Evolutionary conservation across 208 protist genomes (phyloP).

Genomic region (Acanthamoeba sp.): DNA sequence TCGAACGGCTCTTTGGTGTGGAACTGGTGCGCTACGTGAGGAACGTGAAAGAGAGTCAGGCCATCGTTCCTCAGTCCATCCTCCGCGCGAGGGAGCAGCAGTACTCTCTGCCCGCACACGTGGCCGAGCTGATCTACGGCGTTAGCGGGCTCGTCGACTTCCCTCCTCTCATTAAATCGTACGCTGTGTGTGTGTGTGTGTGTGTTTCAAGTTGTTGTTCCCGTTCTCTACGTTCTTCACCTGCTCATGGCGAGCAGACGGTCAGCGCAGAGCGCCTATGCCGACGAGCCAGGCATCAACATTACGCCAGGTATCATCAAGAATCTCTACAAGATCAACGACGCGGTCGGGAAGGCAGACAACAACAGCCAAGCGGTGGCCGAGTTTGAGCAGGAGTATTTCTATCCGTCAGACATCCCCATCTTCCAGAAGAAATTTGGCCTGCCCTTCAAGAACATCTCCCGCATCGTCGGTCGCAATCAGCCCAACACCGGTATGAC

Average conservation of each 20-base stretch:
- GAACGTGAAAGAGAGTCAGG: background rate
- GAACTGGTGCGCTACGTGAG: background rate
- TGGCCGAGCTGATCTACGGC: background rate
- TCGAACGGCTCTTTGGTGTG: conserved; percentile 48
- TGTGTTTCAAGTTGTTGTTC: no score
- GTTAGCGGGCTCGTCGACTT: conserved; percentile 47
- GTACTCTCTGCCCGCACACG: background rate
- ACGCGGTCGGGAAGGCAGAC: background rate
- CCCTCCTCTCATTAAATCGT: conserved; percentile 13
- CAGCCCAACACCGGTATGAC: background rate
- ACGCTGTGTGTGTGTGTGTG: background rate
- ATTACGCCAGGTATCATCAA: conserved; percentile 58
- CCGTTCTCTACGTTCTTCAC: no score
- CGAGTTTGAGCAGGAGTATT: conserved; percentile 63
- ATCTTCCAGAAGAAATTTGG: conserved; percentile 51
- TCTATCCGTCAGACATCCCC: conserved; percentile 31
- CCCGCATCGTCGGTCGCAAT: conserved; percentile 39
- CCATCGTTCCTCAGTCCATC: background rate
- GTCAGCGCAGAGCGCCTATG: background rate
- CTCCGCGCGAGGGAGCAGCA: background rate
- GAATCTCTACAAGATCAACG: conserved; percentile 30
- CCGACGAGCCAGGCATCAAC: conserved; percentile 17
- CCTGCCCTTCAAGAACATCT: conserved; percentile 4
- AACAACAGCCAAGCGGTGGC: conserved; percentile 52
- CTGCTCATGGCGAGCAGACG: background rate